Base-by-base conservation (phyloP, 495 filamentous ascomycete species). In the Hyphodiscus hymeniophilus region DNA sequence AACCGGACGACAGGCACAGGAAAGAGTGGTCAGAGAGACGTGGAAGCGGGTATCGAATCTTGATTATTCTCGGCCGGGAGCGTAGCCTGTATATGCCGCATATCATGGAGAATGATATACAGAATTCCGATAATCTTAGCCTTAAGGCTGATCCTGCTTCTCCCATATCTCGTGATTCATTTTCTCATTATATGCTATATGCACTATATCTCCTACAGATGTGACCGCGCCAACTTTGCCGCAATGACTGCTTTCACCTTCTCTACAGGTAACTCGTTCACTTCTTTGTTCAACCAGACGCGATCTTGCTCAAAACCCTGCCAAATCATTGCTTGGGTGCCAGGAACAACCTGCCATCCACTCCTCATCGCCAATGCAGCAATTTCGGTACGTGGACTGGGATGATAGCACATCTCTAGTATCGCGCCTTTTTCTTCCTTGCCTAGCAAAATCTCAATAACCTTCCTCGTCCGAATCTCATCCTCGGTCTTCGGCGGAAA, bases 401-500 rank as follows among this genome's bases (percentile, higher is more conserved):
- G 84, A 58, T 86, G 82, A 60, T 89, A 87, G 67, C 82, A 86
- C 84, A 89, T 87, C 65, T 89, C 84, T 52, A 87, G 62, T 31
- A 89, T 78, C 7, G 75, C 75, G 8, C 84, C 84, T 67, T 82
- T 80, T 17, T 55, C 47, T 11, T 42, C 30, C 30, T 59, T 52
- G n/a, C 59, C 60, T 36, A 82, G 56, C 56, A 87, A 70, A 12
- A 67, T 64, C 63, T 80, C 67, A n/a, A 76, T 64, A 12, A 84
- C 71, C 11, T 60, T 59, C 12, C 84, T 66, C 38, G 76, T 69
- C 22, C 62, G 54, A 38, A 71, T 67, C 69, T 89, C 84, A 38
- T 68, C 71, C 13, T 70, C 61, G 0, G 75, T 79, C 60, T 70
- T 69, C 4, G 84, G 84, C 23, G 73, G 67, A 52, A 83, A 82